Evolutionary conservation across 192 early-diverging fungal species (phyloP).

Genomic region (Podochytrium sp.): DNA sequence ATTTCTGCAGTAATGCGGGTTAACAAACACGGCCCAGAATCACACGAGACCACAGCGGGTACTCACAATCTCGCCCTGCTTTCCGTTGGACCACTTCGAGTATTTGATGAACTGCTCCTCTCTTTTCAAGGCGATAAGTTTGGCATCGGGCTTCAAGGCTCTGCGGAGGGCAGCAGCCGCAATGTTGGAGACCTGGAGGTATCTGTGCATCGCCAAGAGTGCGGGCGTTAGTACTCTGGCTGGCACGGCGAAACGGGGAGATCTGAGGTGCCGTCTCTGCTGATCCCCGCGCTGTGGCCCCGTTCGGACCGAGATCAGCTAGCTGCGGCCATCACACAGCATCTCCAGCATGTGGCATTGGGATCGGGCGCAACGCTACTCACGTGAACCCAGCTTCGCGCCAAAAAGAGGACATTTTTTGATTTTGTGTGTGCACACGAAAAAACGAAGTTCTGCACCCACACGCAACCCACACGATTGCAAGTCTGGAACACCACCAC

Average conservation of each 20-base stretch:
- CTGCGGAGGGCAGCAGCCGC: slow-evolving; percentile 80
- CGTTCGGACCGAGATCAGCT: no score
- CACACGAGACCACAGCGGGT: neutral
- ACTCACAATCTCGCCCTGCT: slow-evolving; percentile 78
- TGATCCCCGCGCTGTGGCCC: no score
- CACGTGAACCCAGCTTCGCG: slow-evolving; percentile 59
- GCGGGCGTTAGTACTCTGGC: no score
- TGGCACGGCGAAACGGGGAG: no score
- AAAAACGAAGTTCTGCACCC: neutral
- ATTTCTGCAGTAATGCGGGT: neutral
- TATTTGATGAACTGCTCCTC: slow-evolving; percentile 77
- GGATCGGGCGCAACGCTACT: no score
- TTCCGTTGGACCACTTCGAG: slow-evolving; percentile 80
- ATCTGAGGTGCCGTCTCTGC: no score
- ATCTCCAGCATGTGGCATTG: no score
- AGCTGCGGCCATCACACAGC: no score
- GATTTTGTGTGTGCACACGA: neutral
- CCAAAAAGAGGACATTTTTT: slow-evolving; percentile 55
- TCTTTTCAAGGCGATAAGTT: slow-evolving; percentile 68
- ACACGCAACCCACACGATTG: neutral
- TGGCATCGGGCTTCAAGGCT: slow-evolving; percentile 79
- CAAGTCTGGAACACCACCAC: neutral
- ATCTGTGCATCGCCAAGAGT: slow-evolving; percentile 53
- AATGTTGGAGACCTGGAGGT: slow-evolving; percentile 85
- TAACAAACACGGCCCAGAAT: neutral